These are phyloP conservation scores for Candida ficus DNA, from an alignment of 805 yeast genomes.

Conservation along the genomic window DNA sequence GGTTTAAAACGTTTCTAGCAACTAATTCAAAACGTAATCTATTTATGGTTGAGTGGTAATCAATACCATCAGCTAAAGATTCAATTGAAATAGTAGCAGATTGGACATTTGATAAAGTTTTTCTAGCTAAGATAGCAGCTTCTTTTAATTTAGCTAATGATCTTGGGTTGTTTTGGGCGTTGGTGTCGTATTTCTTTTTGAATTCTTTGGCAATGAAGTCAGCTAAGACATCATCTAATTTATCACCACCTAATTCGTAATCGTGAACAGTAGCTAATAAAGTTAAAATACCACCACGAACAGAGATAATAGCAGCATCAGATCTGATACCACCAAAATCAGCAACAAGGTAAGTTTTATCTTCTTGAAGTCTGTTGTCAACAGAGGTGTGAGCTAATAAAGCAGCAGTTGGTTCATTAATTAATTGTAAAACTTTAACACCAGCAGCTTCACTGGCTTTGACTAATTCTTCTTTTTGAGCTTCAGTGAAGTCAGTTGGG, in stretches of 20 bases:
- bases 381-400: slow-evolving; percentile 67
- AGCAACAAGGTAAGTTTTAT: slow-evolving; percentile 83
- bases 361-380: slow-evolving; percentile 37
- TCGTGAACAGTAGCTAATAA: slow-evolving; percentile 82
- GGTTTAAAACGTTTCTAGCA: slow-evolving; percentile 69
- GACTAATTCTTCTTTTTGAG: slow-evolving; percentile 61
- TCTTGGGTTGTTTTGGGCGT: slow-evolving; percentile 77
- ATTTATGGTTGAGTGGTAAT: slow-evolving; percentile 89
- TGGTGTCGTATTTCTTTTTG: slow-evolving; percentile 76
- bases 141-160: slow-evolving; percentile 84
- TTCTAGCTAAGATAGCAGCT: slow-evolving; percentile 79
- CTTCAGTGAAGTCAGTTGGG: slow-evolving; percentile 80
- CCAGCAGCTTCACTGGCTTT: slow-evolving; percentile 67
- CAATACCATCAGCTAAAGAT: slow-evolving; percentile 89
- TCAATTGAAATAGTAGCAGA: slow-evolving; percentile 91
- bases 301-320: slow-evolving; percentile 90
- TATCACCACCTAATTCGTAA: slow-evolving; percentile 79
- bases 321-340: slow-evolving; percentile 96
- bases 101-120: slow-evolving; percentile 86
- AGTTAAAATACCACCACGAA: slow-evolving; percentile 91
- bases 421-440: slow-evolving; percentile 75
- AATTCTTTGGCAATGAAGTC: slow-evolving; percentile 91
- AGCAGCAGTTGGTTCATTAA: slow-evolving; percentile 91
- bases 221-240: slow-evolving; percentile 72
- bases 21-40: slow-evolving; percentile 90